Evolutionary conservation across 164 flowering plant genomes (phyloP), one percentile per base, ranked within the genome.

Genomic region (Hamamelis virginiana): DNA sequence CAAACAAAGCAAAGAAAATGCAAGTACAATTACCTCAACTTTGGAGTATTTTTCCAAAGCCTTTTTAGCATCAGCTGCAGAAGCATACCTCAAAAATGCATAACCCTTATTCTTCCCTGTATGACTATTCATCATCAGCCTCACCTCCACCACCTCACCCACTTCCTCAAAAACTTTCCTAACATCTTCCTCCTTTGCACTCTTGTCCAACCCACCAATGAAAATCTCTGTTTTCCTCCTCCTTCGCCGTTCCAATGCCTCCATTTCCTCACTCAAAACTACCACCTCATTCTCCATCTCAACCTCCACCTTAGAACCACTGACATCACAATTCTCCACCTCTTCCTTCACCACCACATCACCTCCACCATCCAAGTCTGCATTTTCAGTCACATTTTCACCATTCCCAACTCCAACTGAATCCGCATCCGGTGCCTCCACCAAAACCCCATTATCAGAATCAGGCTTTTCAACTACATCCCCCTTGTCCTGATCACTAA

Each of bases 131-230:
- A 47, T 72, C 58, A 70, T 46, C 72, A 82, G 26, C 47, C 76
- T 74, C 38, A 82, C 75, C 59, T 79, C 82, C 27, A 59, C 64
- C 58, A 82, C 53, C 64, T 77, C 73, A 12, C 85, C 85, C 19
- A 66, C 75, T 56, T 75, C 74, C 60, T 69, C 80, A 25, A 82
- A 79, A 23, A 70, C 76, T 55, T 75, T 79, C 65, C 73, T 72
- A 15, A 82, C 47, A 66, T 82, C 85, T n/a, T 77, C 82, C 71
- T 77, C 85, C 59, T 53, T 75, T 5, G 81, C 69, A 41, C 73
- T 72, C 66, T 71, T 77, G 67, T 82, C 85, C 73, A 82, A 73
- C 9, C 82, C 82, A 44, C 85, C 85, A 58, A 82, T 52, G 55
- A 77, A 82, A 46, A 82, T 60, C 74, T 82, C 85, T 0, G 76